Evolutionary conservation across 192 early-diverging fungal species (phyloP), one percentile per base, ranked within the genome.

Genomic region (Coemansia sp.): DNA sequence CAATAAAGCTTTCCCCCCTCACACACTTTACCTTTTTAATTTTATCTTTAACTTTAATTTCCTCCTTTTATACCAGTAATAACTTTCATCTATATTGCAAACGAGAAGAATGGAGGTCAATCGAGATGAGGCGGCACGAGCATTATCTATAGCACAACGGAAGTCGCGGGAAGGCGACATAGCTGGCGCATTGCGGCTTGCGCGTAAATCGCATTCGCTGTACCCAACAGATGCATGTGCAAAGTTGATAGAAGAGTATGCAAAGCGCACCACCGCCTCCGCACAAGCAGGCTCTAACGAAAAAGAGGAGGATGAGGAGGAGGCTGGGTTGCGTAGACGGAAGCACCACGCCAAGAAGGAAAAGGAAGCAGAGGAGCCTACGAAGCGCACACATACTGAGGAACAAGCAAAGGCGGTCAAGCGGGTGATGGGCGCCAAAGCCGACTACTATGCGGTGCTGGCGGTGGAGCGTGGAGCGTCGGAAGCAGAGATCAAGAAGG

Each of bases 401-500:
- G 93, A 95, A 45, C 94, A 96, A 68, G 85, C 84, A 6, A 81
- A 71, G 9, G 93, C 92, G 21, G 95, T 99, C 12, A 90, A 87
- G 64, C 73, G 79, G 20, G 95, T 98, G 48, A 86, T 91, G 53
- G 78, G 82, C 9, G 89, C 85, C 55, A 91, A 92, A 24, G 68
- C 73, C 12, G 92, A 98, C 76, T 92, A 93, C 66, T 98, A 97
- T 73, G 88, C 86, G 16, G 85, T 97, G 10, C 81, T 98, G 10
- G 88, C 90, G 11, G 74, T 96, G 49, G 84, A 86, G 24, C 94
- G 93, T 71, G 74, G 83, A 34, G 94, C 90, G 48, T 85, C 87
- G 15, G 93, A 95, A 16, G 73, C 67, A 4, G 94, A 96, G 62
- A 90, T 98, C 21, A 97, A 96, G 73, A 95, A 94, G 81, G 91